Base-by-base conservation (phyloP, 139 green algal genomes). In the Tetradesmus obliquus region DNA sequence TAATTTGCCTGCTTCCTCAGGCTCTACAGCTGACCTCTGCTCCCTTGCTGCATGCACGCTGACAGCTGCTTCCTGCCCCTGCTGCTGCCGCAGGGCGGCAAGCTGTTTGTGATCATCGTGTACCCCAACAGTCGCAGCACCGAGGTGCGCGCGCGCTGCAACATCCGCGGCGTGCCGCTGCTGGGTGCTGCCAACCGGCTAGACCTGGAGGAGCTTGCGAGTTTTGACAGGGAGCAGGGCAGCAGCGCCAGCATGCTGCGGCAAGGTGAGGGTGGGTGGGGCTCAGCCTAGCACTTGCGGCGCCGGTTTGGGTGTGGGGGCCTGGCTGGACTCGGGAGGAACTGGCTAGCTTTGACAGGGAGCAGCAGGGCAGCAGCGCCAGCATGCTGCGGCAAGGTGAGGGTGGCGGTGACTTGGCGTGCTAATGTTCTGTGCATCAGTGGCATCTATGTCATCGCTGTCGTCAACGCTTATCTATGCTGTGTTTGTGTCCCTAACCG, bases 141-240 rank as follows among this genome's bases (percentile, higher is more conserved):
- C 0, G 94, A 98, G 91, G 95, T 99, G 57, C 91, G 95, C 9
- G 93, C 93, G 0, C 92, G 92, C 55, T 91, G 90, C 19, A 5
- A 19, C 24, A 91, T 91, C 13, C 86, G 86, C 60, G 86, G 86
- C 9, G 86, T 90, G 86, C 86, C 86, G 15, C 82, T 97, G 79
- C 54, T 66, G 54, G 97, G 96, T 5, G 97, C 95, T 53, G 94
- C 96, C 93, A 97, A 99, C 95, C 93, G 97, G 53, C 92, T 99
- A 60, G 96, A 98, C 79, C 92, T 97, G 3, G 81, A 94, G 24
- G 89, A 91, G 32, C 96, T 99, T 60, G 86, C 95, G 3, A 95
- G 87, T 20, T 97, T 93, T 82, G 97, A 99, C 94, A 82, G 87
- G 19, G 93, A 94, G 13, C 83, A 91, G 22, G 92, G 93, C 24